Evolutionary conservation across 2,329 filamentous ascomycete species (phyloP).

Genomic region (Aspergillus proliferans): DNA sequence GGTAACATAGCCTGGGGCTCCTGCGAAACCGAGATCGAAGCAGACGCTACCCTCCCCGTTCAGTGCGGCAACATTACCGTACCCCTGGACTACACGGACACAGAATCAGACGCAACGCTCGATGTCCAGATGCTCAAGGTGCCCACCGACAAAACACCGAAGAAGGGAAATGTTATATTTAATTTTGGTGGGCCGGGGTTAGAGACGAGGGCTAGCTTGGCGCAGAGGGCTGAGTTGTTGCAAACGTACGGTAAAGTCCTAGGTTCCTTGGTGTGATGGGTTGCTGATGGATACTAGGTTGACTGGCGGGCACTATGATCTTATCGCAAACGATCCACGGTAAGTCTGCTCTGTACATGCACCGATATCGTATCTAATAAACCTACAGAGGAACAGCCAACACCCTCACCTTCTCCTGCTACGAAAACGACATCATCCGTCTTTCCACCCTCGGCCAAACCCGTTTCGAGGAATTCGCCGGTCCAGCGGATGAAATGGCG

Average conservation of each 20-base stretch:
- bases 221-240: not conserved
- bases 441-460: not conserved
- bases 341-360: not conserved
- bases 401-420: slow-evolving; percentile 1
- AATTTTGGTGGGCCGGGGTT: slow-evolving; percentile 3
- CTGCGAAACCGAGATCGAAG: not conserved
- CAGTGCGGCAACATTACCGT: slow-evolving; percentile 2
- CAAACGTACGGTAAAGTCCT: not conserved
- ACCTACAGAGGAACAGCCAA: slow-evolving; percentile 1
- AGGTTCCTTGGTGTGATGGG: not conserved
- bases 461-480: not conserved
- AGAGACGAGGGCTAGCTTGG: not conserved
- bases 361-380: not conserved
- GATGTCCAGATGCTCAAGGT: slow-evolving; percentile 2
- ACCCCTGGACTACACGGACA: slow-evolving; percentile 1
- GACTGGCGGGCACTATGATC: not conserved
- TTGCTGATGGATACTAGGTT: not conserved
- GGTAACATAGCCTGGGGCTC: not conserved
- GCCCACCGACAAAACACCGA: not conserved
- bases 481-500: not conserved
- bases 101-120: not conserved
- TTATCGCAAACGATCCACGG: not conserved
- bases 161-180: slow-evolving; percentile 1
- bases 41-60: not conserved
- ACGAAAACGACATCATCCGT: not conserved